These are phyloP conservation scores for Penicillium sp. DNA, from an alignment of 2,329 filamentous ascomycete species.

Conservation along the genomic window DNA sequence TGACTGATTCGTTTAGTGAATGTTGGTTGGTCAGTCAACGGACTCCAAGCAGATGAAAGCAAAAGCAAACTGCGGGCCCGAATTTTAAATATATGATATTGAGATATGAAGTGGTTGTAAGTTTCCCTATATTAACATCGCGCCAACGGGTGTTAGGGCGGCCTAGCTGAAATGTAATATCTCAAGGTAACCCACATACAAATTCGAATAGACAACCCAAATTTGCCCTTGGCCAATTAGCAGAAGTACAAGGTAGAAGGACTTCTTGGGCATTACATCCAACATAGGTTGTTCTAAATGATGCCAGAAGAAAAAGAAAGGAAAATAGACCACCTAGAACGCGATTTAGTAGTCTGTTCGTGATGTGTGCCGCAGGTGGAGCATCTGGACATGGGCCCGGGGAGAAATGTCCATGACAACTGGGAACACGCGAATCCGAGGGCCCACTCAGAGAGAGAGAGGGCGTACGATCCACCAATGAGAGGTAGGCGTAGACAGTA, in stretches of 20 bases:
- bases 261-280: background rate
- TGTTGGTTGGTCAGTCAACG: background rate
- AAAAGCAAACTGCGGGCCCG: background rate
- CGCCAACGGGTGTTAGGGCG: background rate
- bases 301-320: background rate
- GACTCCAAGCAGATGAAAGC: background rate
- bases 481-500: background rate
- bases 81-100: background rate
- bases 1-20: background rate
- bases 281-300: background rate
- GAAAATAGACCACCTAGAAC: background rate
- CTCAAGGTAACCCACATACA: background rate
- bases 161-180: background rate
- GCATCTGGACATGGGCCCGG: constrained; percentile 4
- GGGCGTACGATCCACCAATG: constrained; percentile 17
- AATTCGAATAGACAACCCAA: background rate
- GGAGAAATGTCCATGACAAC: constrained; percentile 19
- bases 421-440: constrained; percentile 27
- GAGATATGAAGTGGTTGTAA: too few relatives aligned
- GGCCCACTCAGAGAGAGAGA: constrained; percentile 15
- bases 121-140: background rate
- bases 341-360: constrained; percentile 1
- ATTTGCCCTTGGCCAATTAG: background rate
- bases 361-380: constrained; percentile 5
- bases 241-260: background rate